A percentile compares a stretch with the other conserved stretches of the same genome.
phyloP scores from a whole-genome alignment of 192 early-diverging fungal genomes.

The Neocallimastix lanati region DNA sequence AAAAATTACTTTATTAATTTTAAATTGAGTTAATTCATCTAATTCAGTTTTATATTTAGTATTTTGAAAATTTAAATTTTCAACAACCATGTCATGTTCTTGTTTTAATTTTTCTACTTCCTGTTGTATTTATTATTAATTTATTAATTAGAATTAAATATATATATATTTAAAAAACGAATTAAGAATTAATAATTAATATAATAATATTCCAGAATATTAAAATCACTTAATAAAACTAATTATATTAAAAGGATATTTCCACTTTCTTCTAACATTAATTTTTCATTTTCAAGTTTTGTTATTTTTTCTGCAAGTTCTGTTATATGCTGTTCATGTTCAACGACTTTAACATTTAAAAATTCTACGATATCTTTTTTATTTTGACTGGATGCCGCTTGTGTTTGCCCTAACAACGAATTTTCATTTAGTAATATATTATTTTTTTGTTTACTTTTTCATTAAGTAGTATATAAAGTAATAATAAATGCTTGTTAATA shows the following conservation, averaged over 20 bases:
- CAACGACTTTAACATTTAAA: conserved; percentile 39
- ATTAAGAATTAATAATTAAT: too few relatives aligned
- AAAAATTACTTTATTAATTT: conserved; percentile 21
- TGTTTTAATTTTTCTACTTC: conserved; percentile 11
- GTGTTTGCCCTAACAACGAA: conserved; percentile 19
- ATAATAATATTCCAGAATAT: too few relatives aligned
- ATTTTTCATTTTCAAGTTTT: conserved; percentile 24
- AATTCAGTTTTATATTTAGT: conserved; percentile 26
- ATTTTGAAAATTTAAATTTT: conserved; percentile 13
- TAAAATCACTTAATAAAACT: too few relatives aligned
- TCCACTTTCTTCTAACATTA: conserved; percentile 10
- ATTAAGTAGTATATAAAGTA: too few relatives aligned
- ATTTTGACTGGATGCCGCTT: conserved; percentile 29
- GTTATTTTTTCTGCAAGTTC: conserved; percentile 14
- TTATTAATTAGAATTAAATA: too few relatives aligned
- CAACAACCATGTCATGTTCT: conserved; percentile 6
- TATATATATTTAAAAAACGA: too few relatives aligned
- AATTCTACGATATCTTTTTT: conserved; percentile 52
- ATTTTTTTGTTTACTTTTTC: conserved; percentile 28
- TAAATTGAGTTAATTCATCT: conserved; percentile 22
- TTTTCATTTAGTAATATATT: conserved; percentile 25
- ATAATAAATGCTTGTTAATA: too few relatives aligned
- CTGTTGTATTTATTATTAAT: not conserved
- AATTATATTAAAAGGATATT: conserved; percentile 4
- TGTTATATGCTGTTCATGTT: conserved; percentile 33